Conservation (phyloP, 140 eudicot species). For the Bidens hawaiensis region DNA sequence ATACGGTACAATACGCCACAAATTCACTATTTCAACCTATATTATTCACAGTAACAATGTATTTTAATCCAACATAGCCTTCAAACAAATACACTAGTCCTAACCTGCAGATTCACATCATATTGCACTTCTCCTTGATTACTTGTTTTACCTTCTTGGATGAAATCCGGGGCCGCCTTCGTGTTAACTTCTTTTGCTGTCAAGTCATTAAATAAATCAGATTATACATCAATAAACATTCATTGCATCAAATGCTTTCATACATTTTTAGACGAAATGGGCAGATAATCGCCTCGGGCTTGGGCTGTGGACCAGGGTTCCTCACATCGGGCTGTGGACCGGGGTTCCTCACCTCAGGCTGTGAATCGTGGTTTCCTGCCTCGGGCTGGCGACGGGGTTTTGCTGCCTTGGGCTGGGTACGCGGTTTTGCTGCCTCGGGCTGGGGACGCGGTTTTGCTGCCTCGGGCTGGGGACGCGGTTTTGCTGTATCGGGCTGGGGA, state of each 20-base stretch:
- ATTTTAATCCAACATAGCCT: slow-evolving; percentile 7
- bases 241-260: neutral
- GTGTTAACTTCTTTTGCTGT: slow-evolving; percentile 46
- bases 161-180: slow-evolving; percentile 1
- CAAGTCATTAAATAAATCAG: neutral
- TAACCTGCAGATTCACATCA: slow-evolving; percentile 46
- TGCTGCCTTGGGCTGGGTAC: no score
- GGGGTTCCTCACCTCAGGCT: no score
- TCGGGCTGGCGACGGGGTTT: no score
- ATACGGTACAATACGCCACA: slow-evolving; percentile 7
- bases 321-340: no score
- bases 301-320: no score
- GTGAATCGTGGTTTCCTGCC: no score
- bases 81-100: slow-evolving; percentile 27
- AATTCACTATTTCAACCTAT: slow-evolving; percentile 1
- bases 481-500: no score
- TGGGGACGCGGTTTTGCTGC: no score
- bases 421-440: no score
- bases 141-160: slow-evolving; percentile 34
- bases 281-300: slow-evolving; percentile 49
- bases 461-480: no score
- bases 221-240: neutral
- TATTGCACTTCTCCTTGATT: slow-evolving; percentile 48
- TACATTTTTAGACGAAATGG: neutral
- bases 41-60: slow-evolving; percentile 22